Evolutionary conservation across 2,329 filamentous ascomycete species (phyloP), one percentile per base, ranked within the genome.

Genomic region (Aspergillus bombycis): DNA sequence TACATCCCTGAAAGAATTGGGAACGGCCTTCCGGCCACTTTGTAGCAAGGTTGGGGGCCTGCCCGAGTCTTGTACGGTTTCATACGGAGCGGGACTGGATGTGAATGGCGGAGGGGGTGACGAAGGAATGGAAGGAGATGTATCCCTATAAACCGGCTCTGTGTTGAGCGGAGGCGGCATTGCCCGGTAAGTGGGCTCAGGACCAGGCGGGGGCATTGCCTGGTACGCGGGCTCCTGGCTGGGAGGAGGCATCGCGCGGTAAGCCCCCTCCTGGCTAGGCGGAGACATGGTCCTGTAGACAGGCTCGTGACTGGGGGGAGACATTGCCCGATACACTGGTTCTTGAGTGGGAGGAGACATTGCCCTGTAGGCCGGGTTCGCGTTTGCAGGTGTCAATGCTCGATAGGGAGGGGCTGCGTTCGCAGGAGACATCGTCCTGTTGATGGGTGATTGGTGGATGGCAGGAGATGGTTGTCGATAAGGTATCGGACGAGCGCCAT

Each of bases 31-130:
- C 58, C 77, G 74, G 19, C 78, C 79, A 61, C 75, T 77, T 64
- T 79, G 75, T 60, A 80, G 65, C 38, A 80, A 67, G 73, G 75
- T 80, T 11, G 79, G 78, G 41, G 78, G 77, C 65, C 77, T 71
- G 63, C 74, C 71, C 63, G 69, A 62, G 32, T 73, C 70, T 34
- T 67, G 63, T 52, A 71, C 66, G 43, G 57, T 38, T 53, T 71
- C 62, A 19, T 62, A 43, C 59, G 64, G 50, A 43, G 54, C 65
- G 43, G 63, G 66, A 43, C 61, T 66, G 14, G 70, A 60, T 8
- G 68, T 66, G 62, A 74, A 75, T 16, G 73, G 67, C n/a, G 75
- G 75, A n/a, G 74, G 74, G 5, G 74, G 71, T 3, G 75, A 73
- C 21, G 70, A 64, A 50, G 73, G 65, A 41, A 68, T 57, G 50